phyloP scores from a whole-genome alignment of 179 eudicot genomes.

The Patellifolia procumbens region DNA sequence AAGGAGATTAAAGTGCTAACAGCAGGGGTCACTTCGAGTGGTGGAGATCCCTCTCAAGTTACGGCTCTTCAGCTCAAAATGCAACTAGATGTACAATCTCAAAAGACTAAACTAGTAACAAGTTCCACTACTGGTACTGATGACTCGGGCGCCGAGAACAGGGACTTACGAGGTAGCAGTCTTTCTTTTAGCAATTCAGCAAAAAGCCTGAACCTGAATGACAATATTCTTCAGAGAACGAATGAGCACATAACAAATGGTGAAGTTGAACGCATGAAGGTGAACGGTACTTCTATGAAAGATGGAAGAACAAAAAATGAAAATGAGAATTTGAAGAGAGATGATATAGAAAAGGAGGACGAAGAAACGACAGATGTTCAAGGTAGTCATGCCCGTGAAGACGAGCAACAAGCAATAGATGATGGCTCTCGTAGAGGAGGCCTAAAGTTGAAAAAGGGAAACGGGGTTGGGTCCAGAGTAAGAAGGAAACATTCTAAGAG shows the following conservation, averaged over 20 bases:
- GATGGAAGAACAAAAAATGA: not conserved
- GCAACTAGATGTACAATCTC: not conserved
- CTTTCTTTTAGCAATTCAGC: not conserved
- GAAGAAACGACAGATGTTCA: too few species aligned
- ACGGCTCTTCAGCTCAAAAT: slow-evolving; percentile 8
- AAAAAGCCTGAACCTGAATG: not conserved
- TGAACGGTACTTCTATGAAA: not conserved
- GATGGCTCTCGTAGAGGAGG: slow-evolving; percentile 9
- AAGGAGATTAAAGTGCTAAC: slow-evolving; percentile 27
- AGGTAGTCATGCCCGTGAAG: too few species aligned
- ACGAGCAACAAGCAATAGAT: not conserved
- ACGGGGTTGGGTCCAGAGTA: slow-evolving; percentile 2
- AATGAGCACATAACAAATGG: not conserved
- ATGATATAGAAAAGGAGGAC: not conserved
- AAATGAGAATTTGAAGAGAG: not conserved
- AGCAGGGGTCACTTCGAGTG: slow-evolving; percentile 16
- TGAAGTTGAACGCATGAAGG: slow-evolving; percentile 5
- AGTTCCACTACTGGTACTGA: not conserved
- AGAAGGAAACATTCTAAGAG: slow-evolving; percentile 28
- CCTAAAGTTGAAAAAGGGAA: slow-evolving; percentile 2
- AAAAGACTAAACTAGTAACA: not conserved
- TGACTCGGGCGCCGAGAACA: not conserved
- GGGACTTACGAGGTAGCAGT: not conserved
- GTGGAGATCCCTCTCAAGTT: not conserved
- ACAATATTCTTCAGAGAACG: not conserved